Evolutionary conservation across 139 green algal genomes (phyloP).

Genomic region (Ettlia oleoabundans): DNA sequence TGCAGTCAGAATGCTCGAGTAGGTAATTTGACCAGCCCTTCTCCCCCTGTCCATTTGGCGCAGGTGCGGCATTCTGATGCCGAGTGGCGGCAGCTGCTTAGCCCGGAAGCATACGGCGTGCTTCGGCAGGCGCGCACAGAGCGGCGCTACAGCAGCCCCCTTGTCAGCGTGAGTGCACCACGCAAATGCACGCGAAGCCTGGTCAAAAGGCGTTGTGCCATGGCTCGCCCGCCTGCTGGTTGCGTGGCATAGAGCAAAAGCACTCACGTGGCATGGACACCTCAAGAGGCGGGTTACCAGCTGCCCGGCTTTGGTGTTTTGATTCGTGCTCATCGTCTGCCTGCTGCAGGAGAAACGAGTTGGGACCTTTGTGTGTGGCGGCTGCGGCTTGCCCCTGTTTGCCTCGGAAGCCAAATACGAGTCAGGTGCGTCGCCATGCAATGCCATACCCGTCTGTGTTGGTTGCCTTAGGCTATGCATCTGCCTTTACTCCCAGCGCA

Average conservation of each 20-base stretch:
- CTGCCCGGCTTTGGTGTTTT: background rate
- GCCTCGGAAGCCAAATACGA: slow-evolving; percentile 70
- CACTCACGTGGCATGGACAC: too few relatives aligned
- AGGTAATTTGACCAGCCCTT: too few relatives aligned
- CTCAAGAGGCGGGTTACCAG: too few relatives aligned
- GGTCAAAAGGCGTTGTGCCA: too few relatives aligned
- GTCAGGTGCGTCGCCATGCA: slow-evolving; percentile 33
- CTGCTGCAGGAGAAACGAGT: slow-evolving; percentile 44
- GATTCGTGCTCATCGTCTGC: background rate
- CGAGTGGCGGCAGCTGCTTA: slow-evolving; percentile 61
- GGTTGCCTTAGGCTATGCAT: too few relatives aligned
- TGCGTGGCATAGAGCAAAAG: too few relatives aligned
- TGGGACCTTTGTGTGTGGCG: slow-evolving; percentile 66
- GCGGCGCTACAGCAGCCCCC: slow-evolving; percentile 38
- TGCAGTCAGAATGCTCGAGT: too few relatives aligned
- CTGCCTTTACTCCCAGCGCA: too few relatives aligned
- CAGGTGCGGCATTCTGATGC: slow-evolving; percentile 41
- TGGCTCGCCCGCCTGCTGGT: too few relatives aligned
- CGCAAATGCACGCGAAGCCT: too few relatives aligned
- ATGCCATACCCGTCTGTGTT: too few relatives aligned
- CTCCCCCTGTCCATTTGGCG: too few relatives aligned
- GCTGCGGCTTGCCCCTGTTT: slow-evolving; percentile 64
- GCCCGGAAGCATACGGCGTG: slow-evolving; percentile 63
- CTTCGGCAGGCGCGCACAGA: slow-evolving; percentile 74
- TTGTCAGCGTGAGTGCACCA: slow-evolving; percentile 1